Conservation (phyloP, 1,284 basidiomycete genomes). For the Pseudozyma sp. region DNA sequence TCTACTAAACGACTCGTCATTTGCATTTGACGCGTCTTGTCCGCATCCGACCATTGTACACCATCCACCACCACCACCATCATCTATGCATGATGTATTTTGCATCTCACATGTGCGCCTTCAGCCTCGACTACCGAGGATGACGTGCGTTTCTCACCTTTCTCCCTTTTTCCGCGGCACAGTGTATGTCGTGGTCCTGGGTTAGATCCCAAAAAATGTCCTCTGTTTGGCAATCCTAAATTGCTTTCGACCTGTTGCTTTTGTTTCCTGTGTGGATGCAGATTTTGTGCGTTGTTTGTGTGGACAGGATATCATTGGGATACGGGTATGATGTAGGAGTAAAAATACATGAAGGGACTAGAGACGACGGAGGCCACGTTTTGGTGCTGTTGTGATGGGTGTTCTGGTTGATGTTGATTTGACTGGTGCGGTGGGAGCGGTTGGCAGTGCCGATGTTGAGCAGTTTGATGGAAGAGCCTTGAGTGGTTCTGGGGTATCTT, state of each 20-base stretch:
- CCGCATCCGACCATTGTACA: neutral
- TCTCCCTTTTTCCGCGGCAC: neutral
- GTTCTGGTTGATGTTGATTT: neutral
- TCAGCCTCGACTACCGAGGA: too few relatives aligned
- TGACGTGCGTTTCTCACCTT: neutral
- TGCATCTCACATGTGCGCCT: too few relatives aligned
- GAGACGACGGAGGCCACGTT: constrained; percentile 41
- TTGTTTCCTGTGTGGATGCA: neutral
- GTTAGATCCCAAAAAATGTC: constrained; percentile 13
- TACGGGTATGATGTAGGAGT: neutral
- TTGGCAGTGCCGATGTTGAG: constrained; percentile 4
- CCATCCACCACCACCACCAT: neutral
- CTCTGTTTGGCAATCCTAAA: constrained; percentile 30
- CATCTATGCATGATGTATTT: constrained; percentile 1
- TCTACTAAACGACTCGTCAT: constrained; percentile 65
- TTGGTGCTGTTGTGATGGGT: constrained; percentile 3
- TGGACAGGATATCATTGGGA: neutral
- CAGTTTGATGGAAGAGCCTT: neutral
- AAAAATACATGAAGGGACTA: constrained; percentile 5
- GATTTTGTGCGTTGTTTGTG: neutral
- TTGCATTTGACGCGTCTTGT: constrained; percentile 16
- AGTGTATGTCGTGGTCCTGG: neutral
- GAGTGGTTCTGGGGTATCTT: neutral
- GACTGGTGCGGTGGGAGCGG: neutral
- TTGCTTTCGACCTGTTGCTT: constrained; percentile 29